Evolutionary conservation across 805 yeast genomes (phyloP).

Genomic region (Sugiyamaella floridensis): DNA sequence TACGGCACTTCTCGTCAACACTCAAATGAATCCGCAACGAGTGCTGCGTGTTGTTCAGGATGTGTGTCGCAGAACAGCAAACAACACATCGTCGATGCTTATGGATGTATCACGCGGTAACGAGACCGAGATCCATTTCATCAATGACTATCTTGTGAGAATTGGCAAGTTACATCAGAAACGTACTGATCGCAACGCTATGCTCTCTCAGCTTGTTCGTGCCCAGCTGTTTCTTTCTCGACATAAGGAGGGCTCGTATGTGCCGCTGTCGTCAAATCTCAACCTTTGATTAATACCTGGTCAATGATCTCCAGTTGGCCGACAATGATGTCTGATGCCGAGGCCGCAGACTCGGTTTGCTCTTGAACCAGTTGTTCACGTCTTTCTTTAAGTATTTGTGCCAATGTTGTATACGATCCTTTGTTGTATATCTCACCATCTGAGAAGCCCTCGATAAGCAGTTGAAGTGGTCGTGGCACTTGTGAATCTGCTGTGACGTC

Average conservation of each 20-base stretch:
- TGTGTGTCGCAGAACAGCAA: constrained; percentile 42
- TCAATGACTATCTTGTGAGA: constrained; percentile 70
- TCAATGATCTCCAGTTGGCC: not conserved
- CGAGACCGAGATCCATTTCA: constrained; percentile 72
- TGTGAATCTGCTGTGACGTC: not conserved
- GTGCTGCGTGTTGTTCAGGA: constrained; percentile 32
- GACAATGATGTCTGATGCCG: not conserved
- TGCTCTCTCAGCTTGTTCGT: constrained; percentile 42
- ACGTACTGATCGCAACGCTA: constrained; percentile 40
- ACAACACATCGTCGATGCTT: constrained; percentile 66
- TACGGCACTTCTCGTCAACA: constrained; percentile 3
- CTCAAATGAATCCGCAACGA: constrained; percentile 24
- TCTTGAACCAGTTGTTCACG: not conserved
- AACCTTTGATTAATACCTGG: not conserved
- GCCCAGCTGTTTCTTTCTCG: constrained; percentile 22
- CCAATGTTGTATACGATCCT: not conserved
- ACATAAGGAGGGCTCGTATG: not conserved
- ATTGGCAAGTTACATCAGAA: constrained; percentile 44
- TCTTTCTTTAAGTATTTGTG: not conserved
- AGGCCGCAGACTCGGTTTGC: not conserved
- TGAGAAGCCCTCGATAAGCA: constrained; percentile 8
- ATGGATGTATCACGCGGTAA: constrained; percentile 50
- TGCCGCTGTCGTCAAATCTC: constrained; percentile 4
- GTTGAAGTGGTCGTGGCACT: constrained; percentile 1
- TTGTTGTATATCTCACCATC: constrained; percentile 7